These are phyloP conservation scores for Moricandia moricandioides DNA, from an alignment of 345 rosid genomes.

Conservation along the genomic window DNA sequence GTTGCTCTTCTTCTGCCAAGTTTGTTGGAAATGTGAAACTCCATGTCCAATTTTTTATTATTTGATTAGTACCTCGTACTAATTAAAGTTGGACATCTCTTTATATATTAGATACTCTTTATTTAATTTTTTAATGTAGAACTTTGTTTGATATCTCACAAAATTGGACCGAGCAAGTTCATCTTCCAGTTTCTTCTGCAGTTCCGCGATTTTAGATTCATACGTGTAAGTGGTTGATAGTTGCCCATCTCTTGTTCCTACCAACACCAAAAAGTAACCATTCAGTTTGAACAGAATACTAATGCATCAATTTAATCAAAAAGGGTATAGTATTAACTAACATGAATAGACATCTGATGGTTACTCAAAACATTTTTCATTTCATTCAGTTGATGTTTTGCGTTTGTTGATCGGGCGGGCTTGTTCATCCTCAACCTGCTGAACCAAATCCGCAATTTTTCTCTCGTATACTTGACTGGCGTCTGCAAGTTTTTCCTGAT, in stretches of 20 bases:
- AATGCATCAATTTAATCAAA: background rate
- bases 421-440: constrained; percentile 57
- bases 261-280: constrained; percentile 28
- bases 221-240: constrained; percentile 53
- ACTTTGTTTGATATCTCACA: too few relatives aligned
- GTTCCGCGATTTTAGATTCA: constrained; percentile 65
- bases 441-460: constrained; percentile 60
- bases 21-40: too few relatives aligned
- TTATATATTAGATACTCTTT: too few relatives aligned
- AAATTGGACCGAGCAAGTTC: constrained; percentile 46
- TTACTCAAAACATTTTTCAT: constrained; percentile 52
- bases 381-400: constrained; percentile 49
- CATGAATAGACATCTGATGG: constrained; percentile 59
- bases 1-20: too few relatives aligned
- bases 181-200: constrained; percentile 58
- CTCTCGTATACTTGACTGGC: constrained; percentile 76
- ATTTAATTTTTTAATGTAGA: too few relatives aligned
- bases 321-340: constrained; percentile 30
- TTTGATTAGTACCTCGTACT: too few relatives aligned
- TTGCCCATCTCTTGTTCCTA: constrained; percentile 61
- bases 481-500: constrained; percentile 68
- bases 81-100: too few relatives aligned
- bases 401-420: constrained; percentile 36
- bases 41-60: too few relatives aligned
- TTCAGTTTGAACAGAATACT: background rate